Evolutionary conservation across 75 land plant genomes (phyloP).

Genomic region (Pinus albicaulis): DNA sequence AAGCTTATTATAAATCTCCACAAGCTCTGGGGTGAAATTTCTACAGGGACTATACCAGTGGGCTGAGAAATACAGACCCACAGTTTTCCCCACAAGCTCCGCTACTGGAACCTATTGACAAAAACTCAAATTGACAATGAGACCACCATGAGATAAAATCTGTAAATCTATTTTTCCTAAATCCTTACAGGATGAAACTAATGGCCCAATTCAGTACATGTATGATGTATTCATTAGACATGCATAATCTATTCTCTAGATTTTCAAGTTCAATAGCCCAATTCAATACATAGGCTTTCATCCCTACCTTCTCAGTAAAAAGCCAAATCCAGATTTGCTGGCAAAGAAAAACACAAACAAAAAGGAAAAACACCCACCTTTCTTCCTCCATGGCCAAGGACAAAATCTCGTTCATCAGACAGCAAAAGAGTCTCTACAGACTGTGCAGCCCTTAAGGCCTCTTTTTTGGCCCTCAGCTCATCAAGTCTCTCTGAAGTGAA

Average conservation of each 20-base stretch:
- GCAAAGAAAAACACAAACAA: too few relatives aligned
- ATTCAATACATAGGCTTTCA: too few relatives aligned
- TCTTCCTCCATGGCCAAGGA: slow-evolving; percentile 32
- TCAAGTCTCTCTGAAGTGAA: slow-evolving; percentile 27
- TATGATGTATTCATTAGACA: too few relatives aligned
- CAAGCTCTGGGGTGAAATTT: too few relatives aligned
- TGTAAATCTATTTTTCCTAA: too few relatives aligned
- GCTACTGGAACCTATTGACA: slow-evolving; percentile 27
- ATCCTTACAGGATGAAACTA: too few relatives aligned
- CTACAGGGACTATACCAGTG: slow-evolving; percentile 3
- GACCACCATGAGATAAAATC: too few relatives aligned
- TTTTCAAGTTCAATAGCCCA: too few relatives aligned
- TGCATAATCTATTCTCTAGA: too few relatives aligned
- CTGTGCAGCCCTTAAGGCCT: slow-evolving; percentile 8
- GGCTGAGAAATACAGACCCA: slow-evolving; percentile 52
- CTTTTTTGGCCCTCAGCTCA: slow-evolving; percentile 31
- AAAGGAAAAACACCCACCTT: slow-evolving; percentile 20
- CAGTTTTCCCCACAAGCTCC: slow-evolving; percentile 42
- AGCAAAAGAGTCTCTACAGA: slow-evolving; percentile 19
- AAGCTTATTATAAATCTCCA: slow-evolving; percentile 25
- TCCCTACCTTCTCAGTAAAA: too few relatives aligned
- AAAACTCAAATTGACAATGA: not conserved
- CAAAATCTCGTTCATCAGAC: slow-evolving; percentile 32
- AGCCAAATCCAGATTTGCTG: too few relatives aligned
- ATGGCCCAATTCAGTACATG: too few relatives aligned